These are phyloP conservation scores for Lichenothelia convexa DNA, from an alignment of 495 filamentous ascomycete genomes.

Conservation along the genomic window DNA sequence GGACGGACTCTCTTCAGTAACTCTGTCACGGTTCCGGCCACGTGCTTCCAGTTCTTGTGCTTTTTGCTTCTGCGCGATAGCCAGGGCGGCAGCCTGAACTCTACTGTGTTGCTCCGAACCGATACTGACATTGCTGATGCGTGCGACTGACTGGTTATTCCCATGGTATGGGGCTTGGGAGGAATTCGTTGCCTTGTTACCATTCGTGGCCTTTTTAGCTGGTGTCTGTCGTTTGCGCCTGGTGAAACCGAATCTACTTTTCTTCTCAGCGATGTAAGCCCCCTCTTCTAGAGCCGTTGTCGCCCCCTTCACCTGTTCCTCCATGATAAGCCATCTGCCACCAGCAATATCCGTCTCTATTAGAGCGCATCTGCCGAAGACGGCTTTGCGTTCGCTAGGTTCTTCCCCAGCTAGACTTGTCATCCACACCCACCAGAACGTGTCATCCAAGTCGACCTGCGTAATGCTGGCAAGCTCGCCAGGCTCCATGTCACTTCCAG, in stretches of 20 bases:
- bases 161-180: too few species aligned
- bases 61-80: slow-evolving; percentile 43
- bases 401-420: slow-evolving; percentile 87
- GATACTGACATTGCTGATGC: slow-evolving; percentile 70
- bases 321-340: slow-evolving; percentile 80
- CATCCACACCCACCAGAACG: slow-evolving; percentile 99
- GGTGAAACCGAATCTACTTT: slow-evolving; percentile 70
- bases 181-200: too few species aligned
- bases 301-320: slow-evolving; percentile 91
- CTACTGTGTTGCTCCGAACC: slow-evolving; percentile 80
- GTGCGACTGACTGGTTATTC: slow-evolving; percentile 24
- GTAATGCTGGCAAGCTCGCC: slow-evolving; percentile 88
- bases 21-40: slow-evolving; percentile 20
- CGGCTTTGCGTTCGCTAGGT: slow-evolving; percentile 62
- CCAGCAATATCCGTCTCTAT: slow-evolving; percentile 70
- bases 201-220: too few species aligned
- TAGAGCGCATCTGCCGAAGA: slow-evolving; percentile 84
- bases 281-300: slow-evolving; percentile 68
- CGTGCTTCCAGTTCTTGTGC: slow-evolving; percentile 30
- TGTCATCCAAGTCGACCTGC: slow-evolving; percentile 73
- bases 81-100: slow-evolving; percentile 75
- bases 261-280: slow-evolving; percentile 87
- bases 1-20: slow-evolving; percentile 34
- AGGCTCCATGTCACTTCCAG: slow-evolving; percentile 57
- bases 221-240: slow-evolving; percentile 46